phyloP scores from a whole-genome alignment of 257 asterid genomes.

The Apocynum venetum region DNA sequence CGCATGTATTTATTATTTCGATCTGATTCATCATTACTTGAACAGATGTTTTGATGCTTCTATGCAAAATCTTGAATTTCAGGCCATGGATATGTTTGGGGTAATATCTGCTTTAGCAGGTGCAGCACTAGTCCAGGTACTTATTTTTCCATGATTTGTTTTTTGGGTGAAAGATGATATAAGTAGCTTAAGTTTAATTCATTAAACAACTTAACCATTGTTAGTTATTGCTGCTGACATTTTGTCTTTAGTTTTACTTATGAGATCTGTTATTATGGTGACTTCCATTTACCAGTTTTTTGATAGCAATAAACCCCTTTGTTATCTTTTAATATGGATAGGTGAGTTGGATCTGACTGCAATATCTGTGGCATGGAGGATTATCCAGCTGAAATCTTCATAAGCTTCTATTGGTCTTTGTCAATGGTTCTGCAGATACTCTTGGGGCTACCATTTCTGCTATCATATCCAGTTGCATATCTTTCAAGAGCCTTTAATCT shows the following conservation, averaged over 20 bases:
- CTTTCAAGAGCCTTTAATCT: conserved; percentile 84
- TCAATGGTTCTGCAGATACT: conserved; percentile 66
- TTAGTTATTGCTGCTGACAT: background rate
- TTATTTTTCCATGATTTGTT: conserved; percentile 14
- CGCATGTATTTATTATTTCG: conserved; percentile 6
- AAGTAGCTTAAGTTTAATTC: background rate
- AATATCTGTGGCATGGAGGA: conserved; percentile 16
- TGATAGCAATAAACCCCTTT: conserved; percentile 6
- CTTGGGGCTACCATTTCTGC: conserved; percentile 74
- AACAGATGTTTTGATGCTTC: conserved; percentile 11
- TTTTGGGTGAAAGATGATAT: background rate
- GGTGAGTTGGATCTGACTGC: conserved; percentile 26
- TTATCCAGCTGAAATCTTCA: conserved; percentile 24
- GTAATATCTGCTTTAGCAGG: conserved; percentile 83
- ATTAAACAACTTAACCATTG: background rate
- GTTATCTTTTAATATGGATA: conserved; percentile 10
- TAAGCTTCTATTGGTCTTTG: conserved; percentile 24
- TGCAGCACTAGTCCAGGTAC: conserved; percentile 96
- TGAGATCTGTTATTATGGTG: background rate
- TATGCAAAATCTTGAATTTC: conserved; percentile 28
- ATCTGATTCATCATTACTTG: conserved; percentile 4
- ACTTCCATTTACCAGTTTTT: conserved; percentile 1
- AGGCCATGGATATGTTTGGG: conserved; percentile 89
- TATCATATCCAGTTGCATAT: conserved; percentile 64
- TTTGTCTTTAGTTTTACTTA: background rate